Conservation (phyloP, 2,329 filamentous ascomycete species). For the Neospermospora avenae region DNA sequence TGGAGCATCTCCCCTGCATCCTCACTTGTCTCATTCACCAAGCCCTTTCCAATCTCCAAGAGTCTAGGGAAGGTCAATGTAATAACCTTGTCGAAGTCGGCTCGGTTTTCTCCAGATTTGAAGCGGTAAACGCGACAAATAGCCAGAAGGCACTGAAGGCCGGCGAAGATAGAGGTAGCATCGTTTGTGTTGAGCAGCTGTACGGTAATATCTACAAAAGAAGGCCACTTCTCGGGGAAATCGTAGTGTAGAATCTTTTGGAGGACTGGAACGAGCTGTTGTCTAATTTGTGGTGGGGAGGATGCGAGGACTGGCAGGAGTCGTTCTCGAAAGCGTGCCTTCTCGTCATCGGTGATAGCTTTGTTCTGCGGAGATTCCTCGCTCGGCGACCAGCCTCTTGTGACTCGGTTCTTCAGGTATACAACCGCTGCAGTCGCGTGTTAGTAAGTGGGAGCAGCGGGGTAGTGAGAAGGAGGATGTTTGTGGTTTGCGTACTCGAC, state of each 20-base stretch:
- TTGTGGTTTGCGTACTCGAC: slow-evolving; percentile 64
- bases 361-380: slow-evolving; percentile 67
- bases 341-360: slow-evolving; percentile 84
- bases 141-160: slow-evolving; percentile 87
- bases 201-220: slow-evolving; percentile 89
- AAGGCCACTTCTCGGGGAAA: slow-evolving; percentile 91
- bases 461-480: slow-evolving; percentile 18
- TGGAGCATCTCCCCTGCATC: slow-evolving; percentile 97
- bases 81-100: slow-evolving; percentile 92
- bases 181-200: slow-evolving; percentile 86
- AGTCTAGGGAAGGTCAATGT: slow-evolving; percentile 86
- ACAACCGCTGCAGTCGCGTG: slow-evolving; percentile 68
- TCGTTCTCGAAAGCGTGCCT: slow-evolving; percentile 79
- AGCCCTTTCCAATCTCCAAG: slow-evolving; percentile 78
- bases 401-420: slow-evolving; percentile 97
- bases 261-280: slow-evolving; percentile 89
- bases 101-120: slow-evolving; percentile 75
- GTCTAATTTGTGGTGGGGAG: slow-evolving; percentile 76
- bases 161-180: slow-evolving; percentile 82
- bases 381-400: slow-evolving; percentile 79
- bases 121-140: slow-evolving; percentile 96
- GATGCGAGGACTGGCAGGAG: slow-evolving; percentile 85
- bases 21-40: slow-evolving; percentile 86
- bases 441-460: slow-evolving; percentile 33
- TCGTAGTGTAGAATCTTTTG: slow-evolving; percentile 96